A percentile compares a stretch with the other conserved stretches of the same genome.
Evolutionary conservation across 176 grass and related monocot genomes (phyloP).

Genomic region (Aegilops umbellulata): DNA sequence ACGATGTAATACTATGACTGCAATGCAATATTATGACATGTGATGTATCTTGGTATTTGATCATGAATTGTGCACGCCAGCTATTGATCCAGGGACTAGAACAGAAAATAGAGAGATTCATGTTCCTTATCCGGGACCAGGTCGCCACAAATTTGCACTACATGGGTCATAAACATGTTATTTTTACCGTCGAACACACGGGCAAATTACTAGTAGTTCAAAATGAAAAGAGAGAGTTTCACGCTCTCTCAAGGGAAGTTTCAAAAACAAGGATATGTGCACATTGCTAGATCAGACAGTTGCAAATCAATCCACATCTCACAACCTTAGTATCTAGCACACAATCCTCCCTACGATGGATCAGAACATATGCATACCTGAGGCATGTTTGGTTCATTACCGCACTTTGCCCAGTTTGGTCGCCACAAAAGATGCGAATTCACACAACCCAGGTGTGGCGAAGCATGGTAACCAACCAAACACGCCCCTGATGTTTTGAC

Average conservation of each 20-base stretch:
- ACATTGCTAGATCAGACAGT: not conserved
- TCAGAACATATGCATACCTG: slow-evolving; percentile 1
- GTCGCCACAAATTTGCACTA: too few relatives aligned
- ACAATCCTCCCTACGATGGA: not conserved
- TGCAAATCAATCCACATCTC: not conserved
- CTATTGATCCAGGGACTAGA: too few relatives aligned
- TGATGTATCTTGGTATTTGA: too few relatives aligned
- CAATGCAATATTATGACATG: too few relatives aligned
- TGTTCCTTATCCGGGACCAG: too few relatives aligned
- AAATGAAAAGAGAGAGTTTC: too few relatives aligned
- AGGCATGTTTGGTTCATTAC: slow-evolving; percentile 14
- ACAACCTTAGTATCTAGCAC: not conserved
- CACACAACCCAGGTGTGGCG: not conserved
- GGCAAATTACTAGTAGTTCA: too few relatives aligned
- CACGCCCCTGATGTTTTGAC: not conserved
- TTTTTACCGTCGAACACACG: too few relatives aligned
- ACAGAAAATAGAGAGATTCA: too few relatives aligned
- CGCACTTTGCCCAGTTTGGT: not conserved
- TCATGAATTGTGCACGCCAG: too few relatives aligned
- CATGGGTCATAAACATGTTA: too few relatives aligned
- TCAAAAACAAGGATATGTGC: not conserved
- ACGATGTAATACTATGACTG: too few relatives aligned
- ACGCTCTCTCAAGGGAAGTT: not conserved
- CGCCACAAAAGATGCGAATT: not conserved
- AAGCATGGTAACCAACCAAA: not conserved